Evolutionary conservation across 768 basidiomycete genomes (phyloP), one percentile per base, ranked within the genome.

Genomic region (Russula sp.): DNA sequence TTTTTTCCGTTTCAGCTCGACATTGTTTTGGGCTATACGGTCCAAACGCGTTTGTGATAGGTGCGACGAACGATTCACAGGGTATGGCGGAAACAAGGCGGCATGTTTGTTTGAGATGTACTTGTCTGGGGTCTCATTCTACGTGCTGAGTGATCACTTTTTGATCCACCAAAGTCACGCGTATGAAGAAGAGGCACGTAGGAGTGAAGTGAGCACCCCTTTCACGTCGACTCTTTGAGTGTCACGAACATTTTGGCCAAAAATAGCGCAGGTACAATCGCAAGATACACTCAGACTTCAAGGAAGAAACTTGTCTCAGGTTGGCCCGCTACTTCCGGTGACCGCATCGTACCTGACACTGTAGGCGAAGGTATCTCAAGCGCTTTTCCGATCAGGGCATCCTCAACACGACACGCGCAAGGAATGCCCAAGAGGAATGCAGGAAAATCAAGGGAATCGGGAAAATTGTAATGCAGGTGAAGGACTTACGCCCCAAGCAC

Each of bases 21-120:
- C 18, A 18, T 32, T 20, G 7, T 9, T 22, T 13, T 22, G n/a
- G 27, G 22, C 5, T 1, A 22, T 27, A 8, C 18, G 22, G 20
- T 40, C 35, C 34, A 55, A 16, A 22, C 59, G 42, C 48, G 32
- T 27, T 20, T 37, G 6, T 20, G 39, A 18, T 63, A 92, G 91
- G 91, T 94, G 92, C 69, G 91, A 94, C 69, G 91, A 94, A 71
- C 83, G 91, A 39, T 95, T 95, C 70, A 80, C 93, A 51, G 93
- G 93, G 1, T 94, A 94, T 72, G 93, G 93, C 4, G 91, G 86
- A 2, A 95, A 95, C 78, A 95, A 95, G 73, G 93, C 93, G 2
- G 92, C 94, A 10, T 94, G 93, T 71, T 79, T 94, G 42, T 94
- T 88, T 71, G 93, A 93, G 72, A 90, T 95, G 84, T 92, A 91